Evolutionary conservation across 2,329 filamentous ascomycete species (phyloP).

Genomic region (Fusarium sp.): DNA sequence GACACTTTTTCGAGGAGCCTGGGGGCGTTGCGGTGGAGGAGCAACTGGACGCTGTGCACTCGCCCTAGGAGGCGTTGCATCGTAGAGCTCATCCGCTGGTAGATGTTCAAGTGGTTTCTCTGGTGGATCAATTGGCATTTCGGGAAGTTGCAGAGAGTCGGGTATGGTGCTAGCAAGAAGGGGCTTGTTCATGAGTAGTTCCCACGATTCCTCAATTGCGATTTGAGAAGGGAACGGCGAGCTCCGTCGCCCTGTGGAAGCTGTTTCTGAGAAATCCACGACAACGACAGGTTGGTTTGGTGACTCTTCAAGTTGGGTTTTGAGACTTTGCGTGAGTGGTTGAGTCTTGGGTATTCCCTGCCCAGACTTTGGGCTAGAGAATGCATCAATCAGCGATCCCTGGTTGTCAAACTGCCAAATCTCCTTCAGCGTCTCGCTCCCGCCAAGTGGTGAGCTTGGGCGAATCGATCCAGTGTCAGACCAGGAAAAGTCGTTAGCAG

Average conservation of each 20-base stretch:
- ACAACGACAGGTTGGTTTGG: neutral
- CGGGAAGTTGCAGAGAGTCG: slow-evolving; percentile 5
- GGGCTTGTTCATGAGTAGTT: slow-evolving; percentile 26
- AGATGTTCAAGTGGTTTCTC: slow-evolving; percentile 30
- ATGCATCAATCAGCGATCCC: slow-evolving; percentile 30
- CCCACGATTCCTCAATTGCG: slow-evolving; percentile 28
- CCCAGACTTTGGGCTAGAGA: slow-evolving; percentile 46
- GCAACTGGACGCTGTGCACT: neutral
- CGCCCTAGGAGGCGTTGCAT: slow-evolving; percentile 40
- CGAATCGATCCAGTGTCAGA: slow-evolving; percentile 47
- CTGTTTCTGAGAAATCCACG: slow-evolving; percentile 53
- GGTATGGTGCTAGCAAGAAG: slow-evolving; percentile 3
- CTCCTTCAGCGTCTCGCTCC: slow-evolving; percentile 18
- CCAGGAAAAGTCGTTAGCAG: slow-evolving; percentile 40
- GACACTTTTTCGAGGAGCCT: neutral
- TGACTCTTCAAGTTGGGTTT: neutral
- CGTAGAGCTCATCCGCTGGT: slow-evolving; percentile 45
- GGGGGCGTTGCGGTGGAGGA: neutral
- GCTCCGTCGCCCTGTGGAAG: slow-evolving; percentile 49
- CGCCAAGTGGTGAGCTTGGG: slow-evolving; percentile 47
- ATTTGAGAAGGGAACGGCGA: slow-evolving; percentile 41
- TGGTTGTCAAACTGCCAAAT: slow-evolving; percentile 44
- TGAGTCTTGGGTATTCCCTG: slow-evolving; percentile 48
- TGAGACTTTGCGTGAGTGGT: slow-evolving; percentile 37
- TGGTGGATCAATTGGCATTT: neutral